Conservation (phyloP, 306 rosid genomes). For the Lathyrus oleraceus region DNA sequence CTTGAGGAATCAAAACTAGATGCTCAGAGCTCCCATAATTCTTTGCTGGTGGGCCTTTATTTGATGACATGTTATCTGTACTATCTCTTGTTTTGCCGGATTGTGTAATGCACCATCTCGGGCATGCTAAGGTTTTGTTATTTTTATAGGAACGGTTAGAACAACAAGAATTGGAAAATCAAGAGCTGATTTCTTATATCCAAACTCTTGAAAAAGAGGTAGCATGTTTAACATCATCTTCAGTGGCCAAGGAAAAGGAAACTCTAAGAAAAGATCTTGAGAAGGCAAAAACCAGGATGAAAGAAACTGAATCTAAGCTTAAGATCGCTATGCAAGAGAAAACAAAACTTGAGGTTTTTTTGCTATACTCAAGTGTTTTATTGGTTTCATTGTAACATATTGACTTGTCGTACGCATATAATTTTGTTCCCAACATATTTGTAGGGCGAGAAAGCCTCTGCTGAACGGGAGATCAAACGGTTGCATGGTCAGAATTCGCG, state of each 20-base stretch:
- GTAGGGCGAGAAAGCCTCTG: slow-evolving; percentile 78
- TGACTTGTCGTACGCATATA: slow-evolving; percentile 23
- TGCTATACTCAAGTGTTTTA: slow-evolving; percentile 16
- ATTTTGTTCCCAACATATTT: slow-evolving; percentile 27
- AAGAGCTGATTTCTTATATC: slow-evolving; percentile 59
- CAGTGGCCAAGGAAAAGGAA: slow-evolving; percentile 76
- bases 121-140: slow-evolving; percentile 9
- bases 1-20: slow-evolving; percentile 55
- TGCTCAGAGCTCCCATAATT: slow-evolving; percentile 52
- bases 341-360: slow-evolving; percentile 84
- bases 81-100: slow-evolving; percentile 16
- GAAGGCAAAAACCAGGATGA: slow-evolving; percentile 67
- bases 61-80: slow-evolving; percentile 23
- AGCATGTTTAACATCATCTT: slow-evolving; percentile 59
- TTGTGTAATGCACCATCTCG: slow-evolving; percentile 15
- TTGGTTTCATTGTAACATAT: slow-evolving; percentile 31
- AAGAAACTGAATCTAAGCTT: slow-evolving; percentile 82
- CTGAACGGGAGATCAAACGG: slow-evolving; percentile 79
- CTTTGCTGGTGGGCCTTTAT: slow-evolving; percentile 52
- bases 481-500: slow-evolving; percentile 74
- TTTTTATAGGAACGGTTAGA: slow-evolving; percentile 57
- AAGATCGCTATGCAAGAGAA: slow-evolving; percentile 80
- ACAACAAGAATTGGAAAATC: slow-evolving; percentile 59
- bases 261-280: slow-evolving; percentile 75
- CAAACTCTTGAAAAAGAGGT: slow-evolving; percentile 71